phyloP scores from a whole-genome alignment of 1,284 basidiomycete species.

The Sporisorium iseilematis-ciliati region DNA sequence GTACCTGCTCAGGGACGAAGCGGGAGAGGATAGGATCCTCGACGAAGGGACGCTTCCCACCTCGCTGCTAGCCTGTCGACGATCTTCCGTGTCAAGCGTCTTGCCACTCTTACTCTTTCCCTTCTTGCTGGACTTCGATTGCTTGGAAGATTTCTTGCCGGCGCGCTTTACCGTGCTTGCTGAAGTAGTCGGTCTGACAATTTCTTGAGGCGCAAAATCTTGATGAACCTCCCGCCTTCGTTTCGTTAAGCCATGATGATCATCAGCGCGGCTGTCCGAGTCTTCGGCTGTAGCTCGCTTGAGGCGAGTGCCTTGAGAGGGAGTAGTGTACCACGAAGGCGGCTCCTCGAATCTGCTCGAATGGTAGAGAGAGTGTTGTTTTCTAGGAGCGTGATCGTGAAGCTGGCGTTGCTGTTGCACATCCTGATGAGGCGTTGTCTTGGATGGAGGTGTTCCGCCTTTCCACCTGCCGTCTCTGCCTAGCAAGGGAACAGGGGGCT shows the following conservation, averaged over 20 bases:
- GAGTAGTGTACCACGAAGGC: neutral
- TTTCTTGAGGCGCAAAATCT: neutral
- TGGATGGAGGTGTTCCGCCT: constrained; percentile 8
- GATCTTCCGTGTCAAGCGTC: neutral
- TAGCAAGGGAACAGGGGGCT: constrained; percentile 19
- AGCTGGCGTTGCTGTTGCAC: neutral
- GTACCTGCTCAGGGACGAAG: constrained; percentile 29
- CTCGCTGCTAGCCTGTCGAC: constrained; percentile 9
- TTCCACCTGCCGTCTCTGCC: constrained; percentile 24
- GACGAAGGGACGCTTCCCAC: neutral
- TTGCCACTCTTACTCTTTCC: neutral
- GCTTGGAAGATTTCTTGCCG: neutral
- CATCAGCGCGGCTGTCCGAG: neutral
- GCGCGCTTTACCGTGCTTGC: neutral
- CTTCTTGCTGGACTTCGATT: neutral
- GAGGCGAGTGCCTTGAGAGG: constrained; percentile 1
- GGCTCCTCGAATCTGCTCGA: neutral
- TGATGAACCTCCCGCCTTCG: neutral
- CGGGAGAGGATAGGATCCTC: constrained; percentile 11
- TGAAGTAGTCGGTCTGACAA: neutral
- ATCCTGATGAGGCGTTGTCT: neutral
- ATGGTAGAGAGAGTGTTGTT: neutral
- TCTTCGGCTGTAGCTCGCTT: neutral
- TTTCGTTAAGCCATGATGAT: neutral
- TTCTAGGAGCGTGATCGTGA: neutral